Evolutionary conservation across 371 early-diverging fungal species (phyloP).

Genomic region (Mucor lusitanicus): DNA sequence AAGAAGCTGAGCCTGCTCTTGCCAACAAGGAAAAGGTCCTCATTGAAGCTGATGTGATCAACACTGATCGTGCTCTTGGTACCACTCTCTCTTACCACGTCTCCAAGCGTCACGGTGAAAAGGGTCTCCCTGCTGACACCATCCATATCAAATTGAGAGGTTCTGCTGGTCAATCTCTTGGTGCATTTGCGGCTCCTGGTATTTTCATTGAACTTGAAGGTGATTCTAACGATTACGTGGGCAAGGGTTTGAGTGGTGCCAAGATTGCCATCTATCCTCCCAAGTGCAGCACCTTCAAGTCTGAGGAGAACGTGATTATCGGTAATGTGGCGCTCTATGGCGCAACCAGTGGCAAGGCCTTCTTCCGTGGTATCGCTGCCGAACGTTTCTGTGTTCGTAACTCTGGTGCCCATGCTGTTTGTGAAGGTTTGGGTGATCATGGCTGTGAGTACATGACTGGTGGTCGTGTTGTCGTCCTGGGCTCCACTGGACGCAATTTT

Average conservation of each 20-base stretch:
- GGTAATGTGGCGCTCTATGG: constrained; percentile 98
- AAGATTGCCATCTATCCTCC: constrained; percentile 88
- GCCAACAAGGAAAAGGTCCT: constrained; percentile 58
- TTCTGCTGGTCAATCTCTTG: constrained; percentile 97
- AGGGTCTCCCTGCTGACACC: constrained; percentile 84
- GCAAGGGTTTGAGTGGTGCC: constrained; percentile 97
- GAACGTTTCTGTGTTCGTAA: constrained; percentile 98
- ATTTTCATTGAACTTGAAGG: constrained; percentile 92
- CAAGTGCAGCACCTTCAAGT: constrained; percentile 71
- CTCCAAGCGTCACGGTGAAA: constrained; percentile 78
- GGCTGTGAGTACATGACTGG: constrained; percentile 99
- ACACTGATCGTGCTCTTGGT: constrained; percentile 95
- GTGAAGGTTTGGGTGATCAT: constrained; percentile 97
- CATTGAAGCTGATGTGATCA: constrained; percentile 75
- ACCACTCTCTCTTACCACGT: constrained; percentile 90
- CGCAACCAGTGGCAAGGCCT: constrained; percentile 91
- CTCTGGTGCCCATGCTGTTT: constrained; percentile 93
- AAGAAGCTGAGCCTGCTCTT: constrained; percentile 76
- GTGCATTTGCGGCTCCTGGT: constrained; percentile 94
- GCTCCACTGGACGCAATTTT: constrained; percentile 89
- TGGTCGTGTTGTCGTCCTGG: constrained; percentile 85
- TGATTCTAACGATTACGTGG: constrained; percentile 97
- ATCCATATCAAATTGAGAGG: constrained; percentile 86
- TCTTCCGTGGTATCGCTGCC: constrained; percentile 93
- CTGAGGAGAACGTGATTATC: constrained; percentile 88